Conservation (phyloP, 1,284 basidiomycete genomes). For the Tylopilus sp. region DNA sequence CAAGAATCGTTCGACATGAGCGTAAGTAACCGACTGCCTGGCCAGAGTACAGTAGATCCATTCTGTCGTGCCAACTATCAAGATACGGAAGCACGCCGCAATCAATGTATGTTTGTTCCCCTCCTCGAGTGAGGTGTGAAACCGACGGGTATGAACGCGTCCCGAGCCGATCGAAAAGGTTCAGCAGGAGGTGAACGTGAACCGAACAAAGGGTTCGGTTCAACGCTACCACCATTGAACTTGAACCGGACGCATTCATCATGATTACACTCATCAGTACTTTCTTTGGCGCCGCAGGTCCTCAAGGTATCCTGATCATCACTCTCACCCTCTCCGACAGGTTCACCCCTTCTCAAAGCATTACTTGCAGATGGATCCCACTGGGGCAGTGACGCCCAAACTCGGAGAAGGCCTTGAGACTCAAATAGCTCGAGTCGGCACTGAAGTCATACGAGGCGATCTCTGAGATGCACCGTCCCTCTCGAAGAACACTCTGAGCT, state of each 20-base stretch:
- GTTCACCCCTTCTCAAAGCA: conserved; percentile 11
- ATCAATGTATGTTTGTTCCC: neutral
- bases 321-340: neutral
- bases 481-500: conserved; percentile 32
- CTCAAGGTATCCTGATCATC: conserved; percentile 15
- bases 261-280: conserved; percentile 18
- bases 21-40: neutral
- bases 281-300: conserved; percentile 27
- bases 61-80: neutral
- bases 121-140: too few species aligned
- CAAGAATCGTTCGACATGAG: neutral
- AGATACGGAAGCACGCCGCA: neutral
- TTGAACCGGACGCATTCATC: too few species aligned
- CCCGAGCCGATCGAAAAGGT: too few species aligned
- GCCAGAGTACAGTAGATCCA: neutral
- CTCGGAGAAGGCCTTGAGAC: conserved; percentile 27
- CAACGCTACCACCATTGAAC: neutral
- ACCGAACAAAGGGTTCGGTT: too few species aligned
- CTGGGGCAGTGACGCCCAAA: conserved; percentile 31
- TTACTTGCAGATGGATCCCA: conserved; percentile 33
- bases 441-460: conserved; percentile 35
- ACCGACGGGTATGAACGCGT: neutral
- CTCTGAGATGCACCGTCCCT: conserved; percentile 31
- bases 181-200: too few species aligned
- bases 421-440: conserved; percentile 33